Evolutionary conservation across 2,329 filamentous ascomycete species (phyloP).

Genomic region (Fusarium newnesense): DNA sequence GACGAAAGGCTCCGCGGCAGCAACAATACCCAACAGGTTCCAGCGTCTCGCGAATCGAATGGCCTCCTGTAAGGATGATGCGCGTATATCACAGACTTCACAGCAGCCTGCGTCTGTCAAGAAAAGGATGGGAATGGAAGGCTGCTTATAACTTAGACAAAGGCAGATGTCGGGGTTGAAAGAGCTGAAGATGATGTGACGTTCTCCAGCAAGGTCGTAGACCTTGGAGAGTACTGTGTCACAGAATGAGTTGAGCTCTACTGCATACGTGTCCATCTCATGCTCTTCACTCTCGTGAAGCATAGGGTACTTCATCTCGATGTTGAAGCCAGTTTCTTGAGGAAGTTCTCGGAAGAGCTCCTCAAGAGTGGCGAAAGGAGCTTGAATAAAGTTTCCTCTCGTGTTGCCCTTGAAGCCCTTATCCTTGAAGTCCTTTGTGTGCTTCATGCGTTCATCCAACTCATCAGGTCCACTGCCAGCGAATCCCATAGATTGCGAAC

Average conservation of each 20-base stretch:
- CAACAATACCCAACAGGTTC: slow-evolving; percentile 93
- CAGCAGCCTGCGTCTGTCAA: slow-evolving; percentile 88
- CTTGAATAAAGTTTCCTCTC: slow-evolving; percentile 93
- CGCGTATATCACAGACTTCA: slow-evolving; percentile 86
- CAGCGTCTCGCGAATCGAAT: slow-evolving; percentile 94
- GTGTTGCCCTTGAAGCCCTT: slow-evolving; percentile 97
- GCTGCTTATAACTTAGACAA: slow-evolving; percentile 94
- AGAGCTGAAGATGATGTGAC: slow-evolving; percentile 96
- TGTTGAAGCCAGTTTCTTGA: slow-evolving; percentile 90
- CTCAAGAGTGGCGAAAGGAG: slow-evolving; percentile 93
- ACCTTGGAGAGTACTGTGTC: slow-evolving; percentile 92
- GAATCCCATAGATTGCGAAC: slow-evolving; percentile 67
- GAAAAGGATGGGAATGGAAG: slow-evolving; percentile 94
- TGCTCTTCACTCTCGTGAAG: slow-evolving; percentile 93
- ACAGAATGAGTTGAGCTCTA: slow-evolving; percentile 96
- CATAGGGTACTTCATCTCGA: slow-evolving; percentile 99
- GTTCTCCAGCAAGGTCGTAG: slow-evolving; percentile 81
- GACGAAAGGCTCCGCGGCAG: slow-evolving; percentile 87
- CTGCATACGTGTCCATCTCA: slow-evolving; percentile 95
- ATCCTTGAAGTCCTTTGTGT: slow-evolving; percentile 92
- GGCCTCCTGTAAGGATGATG: slow-evolving; percentile 92
- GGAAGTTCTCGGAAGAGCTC: slow-evolving; percentile 90
- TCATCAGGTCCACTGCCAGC: slow-evolving; percentile 52
- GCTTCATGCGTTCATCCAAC: slow-evolving; percentile 89
- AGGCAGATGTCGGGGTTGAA: slow-evolving; percentile 99